These are phyloP conservation scores for Stephania yunnanensis DNA, from an alignment of 164 flowering plant species.

Conservation along the genomic window DNA sequence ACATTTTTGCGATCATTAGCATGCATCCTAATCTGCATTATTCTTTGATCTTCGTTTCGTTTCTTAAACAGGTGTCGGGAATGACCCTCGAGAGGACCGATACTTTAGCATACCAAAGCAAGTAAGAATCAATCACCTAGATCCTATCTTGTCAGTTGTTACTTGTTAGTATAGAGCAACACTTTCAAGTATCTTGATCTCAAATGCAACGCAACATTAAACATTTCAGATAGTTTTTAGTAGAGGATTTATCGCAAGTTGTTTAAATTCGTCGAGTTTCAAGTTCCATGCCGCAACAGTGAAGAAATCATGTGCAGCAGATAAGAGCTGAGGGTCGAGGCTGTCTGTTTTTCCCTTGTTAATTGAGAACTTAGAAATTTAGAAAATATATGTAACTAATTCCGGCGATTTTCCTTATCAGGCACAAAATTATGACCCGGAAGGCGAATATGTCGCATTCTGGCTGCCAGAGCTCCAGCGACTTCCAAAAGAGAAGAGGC, in stretches of 20 bases:
- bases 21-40: background rate
- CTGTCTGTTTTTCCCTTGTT: too few relatives aligned
- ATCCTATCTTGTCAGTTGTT: background rate
- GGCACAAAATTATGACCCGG: slow-evolving; percentile 82
- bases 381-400: background rate
- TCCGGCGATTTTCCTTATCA: slow-evolving; percentile 14
- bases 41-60: background rate
- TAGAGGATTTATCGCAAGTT: background rate
- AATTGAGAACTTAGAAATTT: too few relatives aligned
- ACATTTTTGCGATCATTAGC: background rate
- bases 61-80: slow-evolving; percentile 64
- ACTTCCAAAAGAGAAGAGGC: slow-evolving; percentile 58
- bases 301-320: too few relatives aligned
- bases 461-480: slow-evolving; percentile 67
- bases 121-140: slow-evolving; percentile 34
- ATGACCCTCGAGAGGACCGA: slow-evolving; percentile 96
- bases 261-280: background rate
- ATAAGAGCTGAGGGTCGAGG: too few relatives aligned
- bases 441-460: slow-evolving; percentile 71
- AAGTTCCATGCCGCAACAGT: background rate
- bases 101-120: slow-evolving; percentile 97
- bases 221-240: background rate
- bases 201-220: background rate
- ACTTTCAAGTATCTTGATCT: background rate
- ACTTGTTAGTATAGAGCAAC: background rate